A percentile compares a stretch with the other conserved stretches of the same genome.
Conservation (phyloP, 2,329 filamentous ascomycete species). For the Beauveria sp. region DNA sequence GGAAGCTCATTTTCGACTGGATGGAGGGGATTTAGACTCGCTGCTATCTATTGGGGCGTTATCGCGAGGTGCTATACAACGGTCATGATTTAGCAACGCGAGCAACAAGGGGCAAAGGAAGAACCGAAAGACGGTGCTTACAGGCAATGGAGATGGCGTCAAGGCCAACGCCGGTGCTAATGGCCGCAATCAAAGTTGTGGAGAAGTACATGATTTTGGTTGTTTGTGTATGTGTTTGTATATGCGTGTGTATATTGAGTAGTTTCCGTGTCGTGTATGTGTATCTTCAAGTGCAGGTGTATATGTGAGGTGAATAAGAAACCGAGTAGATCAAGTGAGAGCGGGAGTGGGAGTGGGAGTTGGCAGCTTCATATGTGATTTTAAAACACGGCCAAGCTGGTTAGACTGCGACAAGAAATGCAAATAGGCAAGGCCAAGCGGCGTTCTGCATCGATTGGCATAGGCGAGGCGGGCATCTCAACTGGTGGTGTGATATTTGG, state of each 20-base stretch:
- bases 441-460: not conserved
- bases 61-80: slow-evolving; percentile 1
- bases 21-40: not conserved
- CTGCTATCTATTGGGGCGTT: not conserved
- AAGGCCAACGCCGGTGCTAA: not conserved
- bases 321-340: not conserved
- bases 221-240: not conserved
- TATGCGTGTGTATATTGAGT: not conserved
- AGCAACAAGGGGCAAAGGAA: not conserved
- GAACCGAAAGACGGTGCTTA: not conserved
- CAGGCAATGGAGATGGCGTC: not conserved
- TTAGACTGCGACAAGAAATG: not conserved
- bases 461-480: not conserved
- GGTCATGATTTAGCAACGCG: not conserved
- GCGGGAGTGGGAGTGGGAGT: not conserved
- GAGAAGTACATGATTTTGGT: not conserved
- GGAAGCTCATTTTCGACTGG: not conserved
- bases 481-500: not conserved
- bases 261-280: not conserved
- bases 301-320: not conserved
- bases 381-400: not conserved
- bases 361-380: not conserved
- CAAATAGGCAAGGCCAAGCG: slow-evolving; percentile 3
- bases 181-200: slow-evolving; percentile 3
- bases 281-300: not conserved